A percentile compares a stretch with the other conserved stretches of the same genome.
Evolutionary conservation across 148 eudicot genomes (phyloP).

Genomic region (Rhododendron simsii): DNA sequence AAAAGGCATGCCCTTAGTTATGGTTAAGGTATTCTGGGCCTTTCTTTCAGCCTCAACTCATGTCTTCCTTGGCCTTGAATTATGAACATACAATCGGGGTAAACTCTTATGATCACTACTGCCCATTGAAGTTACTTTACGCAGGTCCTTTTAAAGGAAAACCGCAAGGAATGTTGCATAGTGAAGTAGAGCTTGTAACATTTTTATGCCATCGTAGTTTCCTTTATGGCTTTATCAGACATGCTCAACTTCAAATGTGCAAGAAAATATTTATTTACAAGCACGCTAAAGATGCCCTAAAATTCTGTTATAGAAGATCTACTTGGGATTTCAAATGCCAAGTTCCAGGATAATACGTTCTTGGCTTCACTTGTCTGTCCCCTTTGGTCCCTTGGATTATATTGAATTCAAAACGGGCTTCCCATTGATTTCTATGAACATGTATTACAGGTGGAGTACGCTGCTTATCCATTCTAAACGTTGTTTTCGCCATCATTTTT

Average conservation of each 20-base stretch:
- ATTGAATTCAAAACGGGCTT: not conserved
- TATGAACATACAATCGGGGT: too few species aligned
- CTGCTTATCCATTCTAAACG: slow-evolving; percentile 75
- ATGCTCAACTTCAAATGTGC: not conserved
- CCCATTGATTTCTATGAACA: not conserved
- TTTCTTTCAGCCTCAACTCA: not conserved
- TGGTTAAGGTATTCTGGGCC: not conserved
- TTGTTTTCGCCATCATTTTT: slow-evolving; percentile 53
- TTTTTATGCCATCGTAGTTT: not conserved
- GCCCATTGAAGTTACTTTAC: not conserved
- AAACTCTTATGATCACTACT: not conserved
- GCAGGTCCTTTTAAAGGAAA: not conserved
- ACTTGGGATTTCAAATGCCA: not conserved
- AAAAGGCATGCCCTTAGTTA: not conserved
- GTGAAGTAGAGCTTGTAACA: not conserved
- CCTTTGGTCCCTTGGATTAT: not conserved
- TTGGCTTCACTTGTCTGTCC: not conserved
- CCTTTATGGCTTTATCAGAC: not conserved
- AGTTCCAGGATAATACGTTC: not conserved
- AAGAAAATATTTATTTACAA: not conserved
- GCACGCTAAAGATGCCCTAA: not conserved
- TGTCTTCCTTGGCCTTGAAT: not conserved
- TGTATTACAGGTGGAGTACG: slow-evolving; percentile 76
- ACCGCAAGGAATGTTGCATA: not conserved
- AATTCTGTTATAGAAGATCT: not conserved